A percentile compares a stretch with the other conserved stretches of the same genome.
phyloP scores from a whole-genome alignment of 257 asterid species.

The Nicotiana attenuata region DNA sequence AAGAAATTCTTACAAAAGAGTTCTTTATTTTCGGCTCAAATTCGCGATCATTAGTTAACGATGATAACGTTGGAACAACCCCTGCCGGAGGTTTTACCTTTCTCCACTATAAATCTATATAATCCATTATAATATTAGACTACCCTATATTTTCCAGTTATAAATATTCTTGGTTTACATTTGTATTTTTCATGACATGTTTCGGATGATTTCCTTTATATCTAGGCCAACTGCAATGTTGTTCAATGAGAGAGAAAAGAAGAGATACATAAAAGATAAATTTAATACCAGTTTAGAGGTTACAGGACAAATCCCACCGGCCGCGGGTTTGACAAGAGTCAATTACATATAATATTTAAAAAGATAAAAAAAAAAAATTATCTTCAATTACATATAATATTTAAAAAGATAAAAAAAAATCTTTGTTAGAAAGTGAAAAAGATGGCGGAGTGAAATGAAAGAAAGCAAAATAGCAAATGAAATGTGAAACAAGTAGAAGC shows the following conservation, averaged over 20 bases:
- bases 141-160: background rate
- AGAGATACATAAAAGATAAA: background rate
- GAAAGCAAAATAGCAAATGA: background rate
- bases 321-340: background rate
- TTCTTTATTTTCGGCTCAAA: no score
- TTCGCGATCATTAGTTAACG: no score
- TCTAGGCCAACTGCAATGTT: background rate
- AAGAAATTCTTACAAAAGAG: background rate
- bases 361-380: background rate
- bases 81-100: background rate
- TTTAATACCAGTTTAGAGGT: background rate
- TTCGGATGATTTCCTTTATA: background rate
- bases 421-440: background rate
- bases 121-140: background rate
- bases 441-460: background rate
- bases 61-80: no score
- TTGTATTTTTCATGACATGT: background rate
- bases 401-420: background rate
- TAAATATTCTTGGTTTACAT: background rate
- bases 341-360: background rate
- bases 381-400: background rate
- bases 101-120: background rate
- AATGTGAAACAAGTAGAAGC: background rate
- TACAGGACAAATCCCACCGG: no score
- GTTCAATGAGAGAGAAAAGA: background rate